Conservation (phyloP, 2,329 filamentous ascomycete species). For the Dactylellina haptotyla region DNA sequence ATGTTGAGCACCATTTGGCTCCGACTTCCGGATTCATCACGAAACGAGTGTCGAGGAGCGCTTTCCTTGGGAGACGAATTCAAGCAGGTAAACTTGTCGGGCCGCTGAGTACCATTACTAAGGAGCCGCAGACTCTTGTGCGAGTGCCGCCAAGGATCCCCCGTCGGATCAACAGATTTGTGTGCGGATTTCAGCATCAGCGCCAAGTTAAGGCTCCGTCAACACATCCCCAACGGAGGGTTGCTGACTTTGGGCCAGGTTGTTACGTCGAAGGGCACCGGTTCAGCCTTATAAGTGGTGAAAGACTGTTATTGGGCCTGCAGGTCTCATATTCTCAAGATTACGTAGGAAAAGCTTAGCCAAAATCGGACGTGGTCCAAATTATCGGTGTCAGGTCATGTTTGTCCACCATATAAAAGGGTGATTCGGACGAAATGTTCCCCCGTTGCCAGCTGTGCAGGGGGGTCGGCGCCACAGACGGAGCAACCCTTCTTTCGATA, state of each 20-base stretch:
- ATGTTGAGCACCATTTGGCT: neutral
- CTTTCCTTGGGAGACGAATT: neutral
- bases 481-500: constrained; percentile 38
- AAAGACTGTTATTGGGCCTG: constrained; percentile 1
- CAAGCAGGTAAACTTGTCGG: neutral
- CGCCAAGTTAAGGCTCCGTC: constrained; percentile 35
- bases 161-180: neutral
- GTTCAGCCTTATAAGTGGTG: constrained; percentile 45
- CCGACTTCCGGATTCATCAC: neutral
- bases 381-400: no score
- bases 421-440: constrained; percentile 49
- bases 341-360: neutral
- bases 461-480: constrained; percentile 34
- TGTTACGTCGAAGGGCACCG: neutral
- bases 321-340: constrained; percentile 26
- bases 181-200: neutral
- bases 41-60: neutral
- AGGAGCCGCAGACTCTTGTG: neutral
- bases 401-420: no score
- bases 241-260: constrained; percentile 23
- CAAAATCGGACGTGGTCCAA: neutral
- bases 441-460: constrained; percentile 18
- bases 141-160: neutral
- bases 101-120: no score
- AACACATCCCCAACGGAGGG: constrained; percentile 32